A percentile compares a stretch with the other conserved stretches of the same genome.
Evolutionary conservation across 768 basidiomycete genomes (phyloP).

Genomic region (Tubosaeta brunneosetosa): DNA sequence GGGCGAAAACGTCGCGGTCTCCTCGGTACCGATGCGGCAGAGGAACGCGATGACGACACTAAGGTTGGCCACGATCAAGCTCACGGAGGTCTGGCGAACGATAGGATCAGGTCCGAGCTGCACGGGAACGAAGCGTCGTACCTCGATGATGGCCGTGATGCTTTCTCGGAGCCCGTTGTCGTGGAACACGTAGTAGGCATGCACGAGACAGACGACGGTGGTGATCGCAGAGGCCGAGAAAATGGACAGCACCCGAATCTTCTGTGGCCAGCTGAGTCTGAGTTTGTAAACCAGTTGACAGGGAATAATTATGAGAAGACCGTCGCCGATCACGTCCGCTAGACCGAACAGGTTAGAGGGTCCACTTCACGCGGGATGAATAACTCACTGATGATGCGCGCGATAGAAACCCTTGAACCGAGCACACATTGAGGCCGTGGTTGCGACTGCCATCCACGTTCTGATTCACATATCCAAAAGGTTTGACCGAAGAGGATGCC

Average conservation of each 20-base stretch:
- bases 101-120: neutral
- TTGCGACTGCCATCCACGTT: neutral
- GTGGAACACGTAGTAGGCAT: neutral
- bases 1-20: neutral
- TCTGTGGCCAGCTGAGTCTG: neutral
- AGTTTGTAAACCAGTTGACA: constrained; percentile 1
- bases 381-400: neutral
- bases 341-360: neutral
- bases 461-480: constrained; percentile 4
- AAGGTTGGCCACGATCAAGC: constrained; percentile 2
- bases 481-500: constrained; percentile 3
- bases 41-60: constrained; percentile 4
- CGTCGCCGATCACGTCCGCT: constrained; percentile 4
- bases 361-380: neutral
- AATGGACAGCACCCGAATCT: constrained; percentile 3
- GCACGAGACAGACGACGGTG: neutral
- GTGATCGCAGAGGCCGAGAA: constrained; percentile 6
- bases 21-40: constrained; percentile 5
- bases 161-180: neutral
- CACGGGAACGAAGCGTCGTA: neutral
- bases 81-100: neutral
- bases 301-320: neutral
- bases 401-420: neutral
- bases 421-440: neutral
- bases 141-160: neutral